A percentile compares a stretch with the other conserved stretches of the same genome.
Evolutionary conservation across 177 flowering plant genomes (phyloP).

Genomic region (Vitis hybrid): DNA sequence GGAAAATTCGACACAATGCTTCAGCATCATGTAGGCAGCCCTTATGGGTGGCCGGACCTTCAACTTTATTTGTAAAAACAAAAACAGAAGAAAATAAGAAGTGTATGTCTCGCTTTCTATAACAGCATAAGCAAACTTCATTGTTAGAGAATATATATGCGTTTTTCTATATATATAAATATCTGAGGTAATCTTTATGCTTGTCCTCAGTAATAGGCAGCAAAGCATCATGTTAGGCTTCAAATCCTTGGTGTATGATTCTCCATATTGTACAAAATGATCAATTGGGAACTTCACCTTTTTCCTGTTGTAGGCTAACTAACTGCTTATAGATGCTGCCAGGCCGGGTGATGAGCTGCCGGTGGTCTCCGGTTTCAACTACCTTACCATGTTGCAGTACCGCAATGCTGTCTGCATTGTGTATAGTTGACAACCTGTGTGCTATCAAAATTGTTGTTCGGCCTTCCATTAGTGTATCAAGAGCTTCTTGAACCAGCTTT

Average conservation of each 20-base stretch:
- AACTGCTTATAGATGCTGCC: conserved; percentile 46
- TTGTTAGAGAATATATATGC: no score
- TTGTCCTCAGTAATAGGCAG: neutral
- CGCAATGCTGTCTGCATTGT: conserved; percentile 48
- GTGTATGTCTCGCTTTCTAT: no score
- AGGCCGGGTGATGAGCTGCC: conserved; percentile 38
- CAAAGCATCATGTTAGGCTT: neutral
- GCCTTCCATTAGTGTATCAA: conserved; percentile 60
- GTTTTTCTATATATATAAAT: no score
- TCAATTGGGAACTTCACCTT: neutral
- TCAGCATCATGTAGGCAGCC: no score
- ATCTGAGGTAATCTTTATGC: no score
- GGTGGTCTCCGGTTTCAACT: conserved; percentile 60
- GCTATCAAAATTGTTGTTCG: conserved; percentile 76
- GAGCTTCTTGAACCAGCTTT: conserved; percentile 65
- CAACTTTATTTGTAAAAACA: no score
- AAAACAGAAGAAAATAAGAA: no score
- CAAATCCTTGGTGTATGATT: conserved; percentile 1
- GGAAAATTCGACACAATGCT: no score
- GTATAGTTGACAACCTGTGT: conserved; percentile 60
- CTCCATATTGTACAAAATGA: neutral
- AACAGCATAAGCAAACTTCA: no score
- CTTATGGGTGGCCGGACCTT: no score
- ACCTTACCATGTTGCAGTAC: conserved; percentile 59
- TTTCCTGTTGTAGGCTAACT: conserved; percentile 41